phyloP scores from a whole-genome alignment of 2,329 filamentous ascomycete species.

The Aspergillus sp. region DNA sequence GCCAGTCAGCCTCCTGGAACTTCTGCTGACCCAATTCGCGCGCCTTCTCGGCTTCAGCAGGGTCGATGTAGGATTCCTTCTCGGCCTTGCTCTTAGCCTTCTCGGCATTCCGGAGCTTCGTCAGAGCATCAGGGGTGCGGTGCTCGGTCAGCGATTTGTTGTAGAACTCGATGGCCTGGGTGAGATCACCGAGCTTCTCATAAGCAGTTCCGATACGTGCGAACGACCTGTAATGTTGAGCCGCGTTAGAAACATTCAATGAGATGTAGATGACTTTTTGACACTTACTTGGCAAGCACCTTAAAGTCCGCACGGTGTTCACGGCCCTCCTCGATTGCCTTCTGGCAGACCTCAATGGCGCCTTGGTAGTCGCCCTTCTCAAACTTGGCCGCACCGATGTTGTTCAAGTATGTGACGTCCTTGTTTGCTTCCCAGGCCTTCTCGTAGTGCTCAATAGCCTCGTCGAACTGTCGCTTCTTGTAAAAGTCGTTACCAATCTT shows the following conservation, averaged over 20 bases:
- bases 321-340: constrained; percentile 85
- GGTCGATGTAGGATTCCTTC: constrained; percentile 76
- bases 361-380: constrained; percentile 93
- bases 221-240: constrained; percentile 53
- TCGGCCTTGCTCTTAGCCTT: constrained; percentile 73
- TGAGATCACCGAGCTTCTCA: constrained; percentile 77
- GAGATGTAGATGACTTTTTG: neutral
- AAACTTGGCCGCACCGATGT: constrained; percentile 86
- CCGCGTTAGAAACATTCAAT: constrained; percentile 7
- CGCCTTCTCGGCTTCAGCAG: constrained; percentile 87
- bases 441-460: constrained; percentile 86
- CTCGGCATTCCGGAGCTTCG: constrained; percentile 86
- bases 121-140: constrained; percentile 86
- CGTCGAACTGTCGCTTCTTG: constrained; percentile 97
- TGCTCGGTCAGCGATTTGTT: constrained; percentile 93
- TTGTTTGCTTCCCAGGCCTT: constrained; percentile 94
- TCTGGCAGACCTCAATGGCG: constrained; percentile 76
- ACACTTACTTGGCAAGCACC: constrained; percentile 75
- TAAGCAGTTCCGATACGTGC: constrained; percentile 90
- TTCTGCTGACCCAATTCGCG: constrained; percentile 91
- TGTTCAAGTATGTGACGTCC: constrained; percentile 97
- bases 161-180: constrained; percentile 79
- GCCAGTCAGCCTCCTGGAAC: constrained; percentile 96
- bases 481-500: constrained; percentile 87
- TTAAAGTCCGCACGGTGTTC: constrained; percentile 94